phyloP scores from a whole-genome alignment of 2,329 filamentous ascomycete species.

The Orbilia javanica region DNA sequence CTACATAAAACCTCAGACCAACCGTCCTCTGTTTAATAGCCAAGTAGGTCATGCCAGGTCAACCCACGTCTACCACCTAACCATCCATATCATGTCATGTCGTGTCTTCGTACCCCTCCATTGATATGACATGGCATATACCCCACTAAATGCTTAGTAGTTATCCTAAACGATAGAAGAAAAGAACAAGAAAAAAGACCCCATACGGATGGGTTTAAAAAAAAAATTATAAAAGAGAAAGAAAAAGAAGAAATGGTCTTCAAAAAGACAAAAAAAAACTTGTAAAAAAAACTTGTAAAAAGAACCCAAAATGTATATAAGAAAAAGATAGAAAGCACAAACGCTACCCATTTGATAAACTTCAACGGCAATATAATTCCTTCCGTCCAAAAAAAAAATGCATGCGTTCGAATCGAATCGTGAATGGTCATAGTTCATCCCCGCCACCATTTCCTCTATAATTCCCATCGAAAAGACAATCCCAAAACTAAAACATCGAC shows the following conservation, averaged over 20 bases:
- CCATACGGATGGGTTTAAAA: too few relatives aligned
- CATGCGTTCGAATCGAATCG: not conserved
- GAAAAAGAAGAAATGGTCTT: not conserved
- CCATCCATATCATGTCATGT: too few relatives aligned
- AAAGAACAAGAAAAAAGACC: too few relatives aligned
- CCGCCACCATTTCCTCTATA: conserved; percentile 1
- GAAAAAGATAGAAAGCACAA: not conserved
- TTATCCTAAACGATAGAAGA: too few relatives aligned
- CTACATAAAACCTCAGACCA: too few relatives aligned
- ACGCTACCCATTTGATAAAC: not conserved
- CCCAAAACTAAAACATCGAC: not conserved
- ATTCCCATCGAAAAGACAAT: conserved; percentile 22
- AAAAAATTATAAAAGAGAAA: not conserved
- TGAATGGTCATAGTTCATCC: not conserved
- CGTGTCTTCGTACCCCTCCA: too few relatives aligned
- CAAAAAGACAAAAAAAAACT: not conserved
- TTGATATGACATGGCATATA: too few relatives aligned
- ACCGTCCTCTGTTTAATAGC: too few relatives aligned
- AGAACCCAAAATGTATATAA: not conserved
- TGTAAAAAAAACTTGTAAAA: not conserved
- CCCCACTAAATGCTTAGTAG: too few relatives aligned
- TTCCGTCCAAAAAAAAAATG: not conserved
- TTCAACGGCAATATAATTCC: not conserved
- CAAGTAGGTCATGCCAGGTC: too few relatives aligned
- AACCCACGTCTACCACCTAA: too few relatives aligned